Percentiles rank a stretch among this genome's conserved stretches.
Evolutionary conservation across 768 basidiomycete genomes (phyloP).

Genomic region (Pleurotus salmoneostramineus): DNA sequence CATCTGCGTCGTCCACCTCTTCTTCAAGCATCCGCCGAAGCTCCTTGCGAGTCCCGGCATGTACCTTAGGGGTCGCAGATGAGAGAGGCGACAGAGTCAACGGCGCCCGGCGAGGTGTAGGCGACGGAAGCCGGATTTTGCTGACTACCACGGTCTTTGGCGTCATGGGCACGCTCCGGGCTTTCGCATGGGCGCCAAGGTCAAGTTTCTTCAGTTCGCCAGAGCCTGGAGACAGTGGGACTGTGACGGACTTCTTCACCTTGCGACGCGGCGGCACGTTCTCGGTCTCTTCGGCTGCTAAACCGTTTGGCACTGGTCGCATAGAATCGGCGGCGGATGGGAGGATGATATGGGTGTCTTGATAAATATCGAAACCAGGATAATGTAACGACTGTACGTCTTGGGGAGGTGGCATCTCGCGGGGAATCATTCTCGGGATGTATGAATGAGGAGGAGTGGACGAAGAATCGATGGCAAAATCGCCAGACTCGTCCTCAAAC

Average conservation of each 20-base stretch:
- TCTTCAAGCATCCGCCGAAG: conserved; percentile 27
- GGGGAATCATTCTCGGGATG: conserved; percentile 15
- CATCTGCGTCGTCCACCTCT: conserved; percentile 27
- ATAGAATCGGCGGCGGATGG: conserved; percentile 8
- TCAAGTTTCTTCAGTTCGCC: conserved; percentile 12
- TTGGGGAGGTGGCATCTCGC: conserved; percentile 22
- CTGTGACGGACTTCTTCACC: conserved; percentile 33
- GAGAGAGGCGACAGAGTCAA: conserved; percentile 14
- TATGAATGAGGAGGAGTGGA: not conserved
- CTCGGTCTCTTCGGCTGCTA: conserved; percentile 29
- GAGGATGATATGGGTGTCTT: conserved; percentile 11
- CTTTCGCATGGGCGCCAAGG: conserved; percentile 10
- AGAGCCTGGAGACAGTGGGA: conserved; percentile 12
- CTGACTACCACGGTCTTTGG: conserved; percentile 14
- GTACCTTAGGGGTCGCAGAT: conserved; percentile 17
- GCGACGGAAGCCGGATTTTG: conserved; percentile 10
- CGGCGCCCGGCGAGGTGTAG: conserved; percentile 23
- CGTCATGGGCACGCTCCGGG: conserved; percentile 20
- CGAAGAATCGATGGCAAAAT: conserved; percentile 4
- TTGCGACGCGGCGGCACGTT: conserved; percentile 49
- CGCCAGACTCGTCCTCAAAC: conserved; percentile 1
- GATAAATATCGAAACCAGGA: conserved; percentile 28
- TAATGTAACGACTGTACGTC: conserved; percentile 43
- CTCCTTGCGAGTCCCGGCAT: conserved; percentile 20
- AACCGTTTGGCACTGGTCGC: conserved; percentile 11